Base-by-base conservation (phyloP, 257 asterid genomes). In the Prunella vulgaris region DNA sequence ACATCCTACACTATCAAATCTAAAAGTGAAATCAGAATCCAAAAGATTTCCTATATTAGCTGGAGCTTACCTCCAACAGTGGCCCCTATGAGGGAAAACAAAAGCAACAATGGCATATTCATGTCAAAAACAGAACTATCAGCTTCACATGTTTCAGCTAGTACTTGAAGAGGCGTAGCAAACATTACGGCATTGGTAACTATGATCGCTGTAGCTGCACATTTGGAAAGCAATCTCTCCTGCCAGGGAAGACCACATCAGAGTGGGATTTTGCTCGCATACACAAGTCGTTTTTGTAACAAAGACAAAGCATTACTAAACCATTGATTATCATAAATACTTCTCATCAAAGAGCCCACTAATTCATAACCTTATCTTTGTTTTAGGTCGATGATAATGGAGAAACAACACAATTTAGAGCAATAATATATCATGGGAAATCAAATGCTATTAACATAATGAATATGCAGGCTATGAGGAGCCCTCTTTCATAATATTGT, bases 91-190 rank as follows among this genome's bases (percentile, higher is more conserved):
- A 90, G 89, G 63, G 99, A 84, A 78, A 94, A 93, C 13, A 87
- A 58, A 56, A 94, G 95, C 76, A 94, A 83, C 87, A 94, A 67
- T 0, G 99, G 96, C 97, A 90, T 94, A 75, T 86, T 83, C 97
- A 91, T 91, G 73, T 83, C 64, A 64, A 83, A 60, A 27, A 79
- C 69, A 4, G 96, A 84, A 56, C 78, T 80, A 49, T 83, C 84
- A 56, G 87, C 81, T 82, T 82, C 95, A 75, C 97, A 94, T 40
- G 99, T 86, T 80, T 91, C 97, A 32, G 97, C 99, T 57, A 94
- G 82, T 48, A 90, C 97, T 71, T 86, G 76, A 15, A 88, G 78
- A 59, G 99, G 97, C 18, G 83, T 70, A 46, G 80, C 68, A 78
- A 87, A 73, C 82, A 84, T 70, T 83, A 87, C 62, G 7, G 83